Percentiles rank a stretch among this genome's conserved stretches.
phyloP scores from a whole-genome alignment of 371 early-diverging fungal genomes.

The Saksenaea vasiformis region DNA sequence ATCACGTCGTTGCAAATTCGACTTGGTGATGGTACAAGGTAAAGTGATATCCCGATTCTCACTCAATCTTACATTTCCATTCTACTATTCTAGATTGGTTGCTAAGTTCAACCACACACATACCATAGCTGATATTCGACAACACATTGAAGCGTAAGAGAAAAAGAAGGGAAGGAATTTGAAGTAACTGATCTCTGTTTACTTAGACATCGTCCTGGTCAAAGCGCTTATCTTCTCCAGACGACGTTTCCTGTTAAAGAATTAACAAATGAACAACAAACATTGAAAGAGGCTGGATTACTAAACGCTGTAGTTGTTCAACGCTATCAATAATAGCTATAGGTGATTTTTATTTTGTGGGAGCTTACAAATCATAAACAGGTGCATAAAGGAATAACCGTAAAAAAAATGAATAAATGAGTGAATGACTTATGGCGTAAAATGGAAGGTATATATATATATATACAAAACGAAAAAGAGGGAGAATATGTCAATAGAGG shows the following conservation, averaged over 20 bases:
- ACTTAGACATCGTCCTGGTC: slow-evolving; percentile 51
- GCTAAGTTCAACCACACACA: slow-evolving; percentile 89
- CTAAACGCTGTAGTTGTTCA: slow-evolving; percentile 89
- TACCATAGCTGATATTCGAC: slow-evolving; percentile 83
- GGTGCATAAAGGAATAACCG: too few relatives aligned
- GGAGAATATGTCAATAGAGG: not conserved
- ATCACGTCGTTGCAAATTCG: slow-evolving; percentile 89
- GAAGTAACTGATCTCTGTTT: slow-evolving; percentile 4
- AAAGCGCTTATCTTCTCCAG: slow-evolving; percentile 73
- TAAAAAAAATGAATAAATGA: not conserved
- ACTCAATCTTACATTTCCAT: too few relatives aligned
- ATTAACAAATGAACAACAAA: slow-evolving; percentile 64
- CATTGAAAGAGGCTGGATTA: slow-evolving; percentile 81
- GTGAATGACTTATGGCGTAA: too few relatives aligned
- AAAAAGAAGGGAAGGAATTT: not conserved
- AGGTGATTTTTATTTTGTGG: not conserved
- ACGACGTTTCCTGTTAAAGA: slow-evolving; percentile 84
- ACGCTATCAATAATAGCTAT: slow-evolving; percentile 51
- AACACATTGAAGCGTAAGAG: slow-evolving; percentile 67
- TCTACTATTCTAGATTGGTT: slow-evolving; percentile 63
- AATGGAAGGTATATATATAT: not conserved
- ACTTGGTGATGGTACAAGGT: slow-evolving; percentile 85
- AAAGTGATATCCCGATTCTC: slow-evolving; percentile 9
- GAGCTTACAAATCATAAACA: too few relatives aligned
- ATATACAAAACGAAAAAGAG: too few relatives aligned